Conservation (phyloP, 225 moss, liverwort and hornwort genomes). For the Pseudisothecium myosuroides region DNA sequence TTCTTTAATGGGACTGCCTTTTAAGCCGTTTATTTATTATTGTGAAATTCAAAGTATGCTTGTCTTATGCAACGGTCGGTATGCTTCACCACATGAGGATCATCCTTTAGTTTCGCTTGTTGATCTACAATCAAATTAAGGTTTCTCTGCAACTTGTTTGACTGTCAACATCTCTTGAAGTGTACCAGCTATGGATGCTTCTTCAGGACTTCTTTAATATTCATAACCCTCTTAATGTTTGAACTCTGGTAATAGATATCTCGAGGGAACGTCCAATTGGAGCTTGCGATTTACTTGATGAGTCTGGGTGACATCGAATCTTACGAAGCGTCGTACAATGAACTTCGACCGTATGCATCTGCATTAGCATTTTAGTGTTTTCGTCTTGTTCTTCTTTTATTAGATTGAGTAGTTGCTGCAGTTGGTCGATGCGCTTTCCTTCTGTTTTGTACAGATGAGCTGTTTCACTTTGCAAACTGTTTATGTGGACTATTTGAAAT, state of each 20-base stretch:
- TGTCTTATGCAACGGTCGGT: neutral
- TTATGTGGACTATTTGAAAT: neutral
- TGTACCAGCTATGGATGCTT: neutral
- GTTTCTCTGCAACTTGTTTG: neutral
- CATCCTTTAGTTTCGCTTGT: neutral
- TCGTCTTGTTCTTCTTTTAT: neutral
- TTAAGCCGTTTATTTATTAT: neutral
- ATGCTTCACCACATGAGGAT: neutral
- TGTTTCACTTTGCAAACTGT: neutral
- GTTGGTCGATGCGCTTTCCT: neutral
- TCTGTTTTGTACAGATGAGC: neutral
- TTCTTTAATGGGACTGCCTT: neutral
- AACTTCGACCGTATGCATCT: slow-evolving; percentile 69
- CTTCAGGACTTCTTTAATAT: neutral
- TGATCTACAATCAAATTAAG: neutral
- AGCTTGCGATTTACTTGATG: slow-evolving; percentile 83
- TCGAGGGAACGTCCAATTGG: slow-evolving; percentile 68
- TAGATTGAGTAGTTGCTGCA: neutral
- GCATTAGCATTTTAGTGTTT: neutral
- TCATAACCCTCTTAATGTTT: neutral
- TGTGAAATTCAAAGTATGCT: neutral
- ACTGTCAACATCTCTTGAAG: neutral
- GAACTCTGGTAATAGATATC: slow-evolving; percentile 19
- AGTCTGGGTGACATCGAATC: slow-evolving; percentile 59
- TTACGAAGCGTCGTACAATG: slow-evolving; percentile 81